Evolutionary conservation across 2,329 filamentous ascomycete species (phyloP), one percentile per base, ranked within the genome.

Genomic region (Fulvia fulva): DNA sequence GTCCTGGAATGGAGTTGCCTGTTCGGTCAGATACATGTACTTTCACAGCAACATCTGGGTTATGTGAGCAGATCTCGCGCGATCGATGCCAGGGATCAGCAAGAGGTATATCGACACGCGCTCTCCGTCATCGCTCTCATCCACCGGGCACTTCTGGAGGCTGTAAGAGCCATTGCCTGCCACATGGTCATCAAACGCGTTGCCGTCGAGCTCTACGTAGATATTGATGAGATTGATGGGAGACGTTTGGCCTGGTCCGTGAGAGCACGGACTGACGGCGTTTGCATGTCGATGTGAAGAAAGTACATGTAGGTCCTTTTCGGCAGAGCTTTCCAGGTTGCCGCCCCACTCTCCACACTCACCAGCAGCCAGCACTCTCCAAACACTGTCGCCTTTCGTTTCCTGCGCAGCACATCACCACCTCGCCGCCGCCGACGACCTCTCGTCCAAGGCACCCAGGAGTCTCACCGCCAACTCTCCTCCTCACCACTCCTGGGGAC

Each of bases 401-500:
- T 23, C 54, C 26, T 30, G 44, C 49, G 23, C 51, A 55, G 46
- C 51, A 41, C 37, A 5, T 19, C 37, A 5, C 37, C 28, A 32
- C 53, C 37, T 14, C 19, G 25, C 14, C 46, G 25, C 14, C 46
- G 22, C 30, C 45, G 46, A 28, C 32, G 46, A 46, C 19, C 51
- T 47, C 46, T 47, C 46, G 50, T 34, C 28, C 55, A 44, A 56
- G 63, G 63, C 56, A 65, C 64, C 66, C 66, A 69, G 65, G 65
- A 68, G 64, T 63, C 51, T 49, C 43, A 16, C 47, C 26, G n/a
- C 43, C 43, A 19, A 22, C n/a, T 23, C 12, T 41, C 41, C n/a
- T 49, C 37, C 21, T 52, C 23, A 51, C 51, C 41, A 34, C 64
- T 66, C 65, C 63, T 66, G 65, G 65, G 59, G 60, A 57, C 57